Conservation (phyloP, 805 yeast species). For the Ogataea neopini region DNA sequence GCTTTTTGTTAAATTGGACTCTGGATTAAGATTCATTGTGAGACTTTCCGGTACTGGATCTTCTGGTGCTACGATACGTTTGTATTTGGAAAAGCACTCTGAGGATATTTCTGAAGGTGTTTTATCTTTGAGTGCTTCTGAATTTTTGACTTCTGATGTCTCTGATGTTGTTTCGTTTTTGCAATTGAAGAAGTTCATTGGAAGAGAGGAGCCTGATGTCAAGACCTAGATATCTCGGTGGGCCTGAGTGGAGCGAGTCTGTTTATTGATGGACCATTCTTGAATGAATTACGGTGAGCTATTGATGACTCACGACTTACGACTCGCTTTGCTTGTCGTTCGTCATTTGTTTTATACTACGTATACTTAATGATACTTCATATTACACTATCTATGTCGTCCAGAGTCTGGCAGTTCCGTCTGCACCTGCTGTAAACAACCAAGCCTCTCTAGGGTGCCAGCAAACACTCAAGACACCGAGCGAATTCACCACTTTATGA, state of each 20-base stretch:
- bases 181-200: constrained; percentile 69
- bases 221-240: too few relatives aligned
- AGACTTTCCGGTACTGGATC: constrained; percentile 97
- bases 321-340: not conserved
- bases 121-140: constrained; percentile 54
- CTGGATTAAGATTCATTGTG: constrained; percentile 83
- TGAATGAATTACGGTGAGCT: too few relatives aligned
- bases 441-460: constrained; percentile 99
- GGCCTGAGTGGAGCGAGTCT: not conserved
- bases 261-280: too few relatives aligned
- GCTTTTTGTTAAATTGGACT: constrained; percentile 73
- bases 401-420: constrained; percentile 94
- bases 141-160: constrained; percentile 66
- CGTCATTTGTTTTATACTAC: not conserved
- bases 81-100: constrained; percentile 85
- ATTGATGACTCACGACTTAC: not conserved
- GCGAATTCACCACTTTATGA: constrained; percentile 72
- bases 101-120: constrained; percentile 51
- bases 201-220: constrained; percentile 87
- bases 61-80: constrained; percentile 93
- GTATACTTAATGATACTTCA: not conserved
- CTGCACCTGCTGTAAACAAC: constrained; percentile 97
- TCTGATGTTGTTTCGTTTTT: constrained; percentile 64
- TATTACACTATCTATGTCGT: constrained; percentile 55
- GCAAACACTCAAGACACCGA: constrained; percentile 82